Percentiles rank a stretch among this genome's conserved stretches.
Evolutionary conservation across 2,329 filamentous ascomycete genomes (phyloP).

Genomic region (Tolypocladium ovalisporum): DNA sequence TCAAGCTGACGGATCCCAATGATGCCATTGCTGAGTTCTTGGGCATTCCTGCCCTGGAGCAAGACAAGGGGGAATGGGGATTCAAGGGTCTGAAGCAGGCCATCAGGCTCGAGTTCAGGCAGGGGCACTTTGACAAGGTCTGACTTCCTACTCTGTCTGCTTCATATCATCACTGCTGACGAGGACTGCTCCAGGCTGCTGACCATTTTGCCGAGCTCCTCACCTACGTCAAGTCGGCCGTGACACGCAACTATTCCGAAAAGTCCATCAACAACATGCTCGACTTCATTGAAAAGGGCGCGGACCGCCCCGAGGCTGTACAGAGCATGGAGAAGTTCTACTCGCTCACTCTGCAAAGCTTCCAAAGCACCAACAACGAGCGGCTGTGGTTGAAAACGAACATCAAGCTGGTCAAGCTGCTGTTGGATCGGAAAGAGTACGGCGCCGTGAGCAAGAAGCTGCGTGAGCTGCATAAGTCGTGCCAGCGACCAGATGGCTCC

Average conservation of each 20-base stretch:
- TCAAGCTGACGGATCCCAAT: conserved; percentile 77
- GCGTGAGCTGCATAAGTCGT: conserved; percentile 78
- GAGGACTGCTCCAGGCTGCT: conserved; percentile 49
- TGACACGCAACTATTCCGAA: conserved; percentile 96
- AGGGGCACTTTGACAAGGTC: conserved; percentile 79
- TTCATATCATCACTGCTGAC: conserved; percentile 10
- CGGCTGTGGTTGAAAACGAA: conserved; percentile 96
- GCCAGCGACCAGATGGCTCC: conserved; percentile 74
- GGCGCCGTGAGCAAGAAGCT: conserved; percentile 69
- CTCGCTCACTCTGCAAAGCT: conserved; percentile 82
- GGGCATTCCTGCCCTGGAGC: conserved; percentile 71
- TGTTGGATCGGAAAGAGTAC: conserved; percentile 88
- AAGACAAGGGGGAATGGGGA: conserved; percentile 94
- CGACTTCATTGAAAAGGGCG: conserved; percentile 91
- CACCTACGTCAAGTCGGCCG: conserved; percentile 92
- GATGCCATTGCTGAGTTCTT: conserved; percentile 88
- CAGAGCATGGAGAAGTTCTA: conserved; percentile 93
- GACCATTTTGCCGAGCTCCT: conserved; percentile 91
- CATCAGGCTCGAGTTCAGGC: conserved; percentile 91
- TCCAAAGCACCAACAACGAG: conserved; percentile 96
- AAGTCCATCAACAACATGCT: conserved; percentile 99
- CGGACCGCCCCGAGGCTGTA: conserved; percentile 54
- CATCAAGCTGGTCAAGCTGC: conserved; percentile 87
- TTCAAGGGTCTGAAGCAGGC: conserved; percentile 98
- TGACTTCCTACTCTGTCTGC: not conserved